Evolutionary conservation across 345 rosid genomes (phyloP), one percentile per base, ranked within the genome.

Genomic region (Limnanthes douglasii): DNA sequence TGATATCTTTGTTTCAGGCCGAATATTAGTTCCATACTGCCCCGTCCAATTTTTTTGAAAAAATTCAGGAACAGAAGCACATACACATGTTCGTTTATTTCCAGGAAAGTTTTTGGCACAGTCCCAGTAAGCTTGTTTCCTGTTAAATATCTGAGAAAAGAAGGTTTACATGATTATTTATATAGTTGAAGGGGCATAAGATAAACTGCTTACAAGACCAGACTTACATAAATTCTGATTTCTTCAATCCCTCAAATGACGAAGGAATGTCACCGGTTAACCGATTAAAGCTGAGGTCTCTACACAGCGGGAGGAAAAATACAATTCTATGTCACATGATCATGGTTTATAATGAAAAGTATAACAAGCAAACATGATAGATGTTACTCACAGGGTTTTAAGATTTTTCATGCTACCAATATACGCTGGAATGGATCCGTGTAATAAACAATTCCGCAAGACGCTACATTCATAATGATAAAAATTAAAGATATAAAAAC

Each of bases 281-380:
- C 44, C 53, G 65, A 47, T 86, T 86, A 54, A 69, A 81, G 57
- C 86, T 86, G 41, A 86, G 73, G 55, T 86, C 96, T 48, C 94
- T 86, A 56, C 68, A 74, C 4, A 8, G 34, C 20, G 43, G 7
- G 39, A 29, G 59, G 13, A n/a, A 36, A 48, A 33, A n/a, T n/a
- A n/a, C n/a, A n/a, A n/a, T n/a, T n/a, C n/a, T n/a, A n/a, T n/a
- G n/a, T n/a, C n/a, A n/a, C n/a, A n/a, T n/a, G n/a, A n/a, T n/a
- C n/a, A n/a, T n/a, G n/a, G n/a, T n/a, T n/a, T n/a, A n/a, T n/a
- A n/a, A n/a, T n/a, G n/a, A n/a, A n/a, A n/a, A n/a, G n/a, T n/a
- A n/a, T n/a, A n/a, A n/a, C n/a, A n/a, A n/a, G n/a, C n/a, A n/a
- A n/a, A n/a, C n/a, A n/a, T n/a, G n/a, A 9, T 34, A 15, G 10